Conservation (phyloP, 2,329 filamentous ascomycete species). For the Penicillium sp. region DNA sequence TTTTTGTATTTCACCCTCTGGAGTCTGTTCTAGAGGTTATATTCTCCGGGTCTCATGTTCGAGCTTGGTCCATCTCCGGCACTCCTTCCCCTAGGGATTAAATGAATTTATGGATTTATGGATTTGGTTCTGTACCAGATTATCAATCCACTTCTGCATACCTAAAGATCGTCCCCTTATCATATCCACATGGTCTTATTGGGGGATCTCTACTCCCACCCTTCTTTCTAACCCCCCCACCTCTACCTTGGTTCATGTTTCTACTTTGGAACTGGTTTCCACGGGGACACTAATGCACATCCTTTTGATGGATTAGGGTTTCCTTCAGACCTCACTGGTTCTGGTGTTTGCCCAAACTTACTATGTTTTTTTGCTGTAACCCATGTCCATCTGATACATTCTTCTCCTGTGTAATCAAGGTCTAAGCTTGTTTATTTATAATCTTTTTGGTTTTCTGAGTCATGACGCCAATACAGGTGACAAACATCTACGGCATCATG, state of each 20-base stretch:
- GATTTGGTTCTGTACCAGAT: neutral
- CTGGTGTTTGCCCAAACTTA: neutral
- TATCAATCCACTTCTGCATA: conserved; percentile 11
- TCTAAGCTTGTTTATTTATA: neutral
- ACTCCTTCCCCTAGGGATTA: neutral
- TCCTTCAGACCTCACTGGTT: conserved; percentile 2
- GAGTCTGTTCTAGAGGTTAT: neutral
- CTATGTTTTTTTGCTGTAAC: conserved; percentile 17
- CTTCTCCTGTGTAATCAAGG: conserved; percentile 15
- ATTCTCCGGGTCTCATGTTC: neutral
- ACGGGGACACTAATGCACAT: conserved; percentile 15
- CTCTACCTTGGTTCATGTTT: too few species aligned
- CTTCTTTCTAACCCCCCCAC: neutral
- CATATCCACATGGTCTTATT: conserved; percentile 20
- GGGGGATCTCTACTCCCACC: conserved; percentile 12
- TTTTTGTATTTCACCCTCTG: neutral
- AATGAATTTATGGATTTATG: neutral
- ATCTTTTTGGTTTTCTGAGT: conserved; percentile 13
- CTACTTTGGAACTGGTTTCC: too few species aligned
- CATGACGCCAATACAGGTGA: conserved; percentile 26
- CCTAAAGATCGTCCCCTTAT: conserved; percentile 13
- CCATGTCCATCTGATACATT: conserved; percentile 28
- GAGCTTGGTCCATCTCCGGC: conserved; percentile 18
- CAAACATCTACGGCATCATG: conserved; percentile 25
- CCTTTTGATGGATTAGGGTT: conserved; percentile 16